Evolutionary conservation across 2,329 filamentous ascomycete genomes (phyloP).

Genomic region (Exophiala oligosperma): DNA sequence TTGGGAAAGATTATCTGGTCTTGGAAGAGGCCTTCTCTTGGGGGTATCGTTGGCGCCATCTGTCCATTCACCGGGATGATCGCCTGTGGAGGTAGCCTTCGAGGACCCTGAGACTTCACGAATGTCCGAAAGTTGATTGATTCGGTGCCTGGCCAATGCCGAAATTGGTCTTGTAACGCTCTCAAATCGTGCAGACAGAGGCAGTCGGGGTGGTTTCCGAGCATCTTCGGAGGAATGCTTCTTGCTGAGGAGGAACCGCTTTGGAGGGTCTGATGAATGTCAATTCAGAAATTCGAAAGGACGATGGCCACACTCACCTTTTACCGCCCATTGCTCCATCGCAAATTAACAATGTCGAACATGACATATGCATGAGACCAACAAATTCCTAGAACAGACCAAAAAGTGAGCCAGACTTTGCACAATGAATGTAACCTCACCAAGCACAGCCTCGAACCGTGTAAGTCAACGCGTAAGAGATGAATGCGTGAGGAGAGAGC

Average conservation of each 20-base stretch:
- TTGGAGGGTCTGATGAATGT: constrained; percentile 13
- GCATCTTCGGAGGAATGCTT: constrained; percentile 19
- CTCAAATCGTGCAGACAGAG: constrained; percentile 18
- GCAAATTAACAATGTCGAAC: not conserved
- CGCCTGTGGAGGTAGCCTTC: constrained; percentile 6
- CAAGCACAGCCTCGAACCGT: not conserved
- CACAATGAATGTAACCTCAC: not conserved
- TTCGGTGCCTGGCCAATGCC: constrained; percentile 22
- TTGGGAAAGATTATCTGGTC: constrained; percentile 17
- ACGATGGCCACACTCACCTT: constrained; percentile 5
- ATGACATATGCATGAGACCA: constrained; percentile 5
- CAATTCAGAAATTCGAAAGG: not conserved
- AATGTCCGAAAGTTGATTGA: constrained; percentile 27
- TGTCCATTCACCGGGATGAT: constrained; percentile 9
- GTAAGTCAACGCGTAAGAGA: not conserved
- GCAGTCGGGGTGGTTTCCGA: constrained; percentile 8
- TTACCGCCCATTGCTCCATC: constrained; percentile 16
- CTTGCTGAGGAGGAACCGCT: constrained; percentile 13
- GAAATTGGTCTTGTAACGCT: constrained; percentile 20
- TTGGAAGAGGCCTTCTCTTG: constrained; percentile 4
- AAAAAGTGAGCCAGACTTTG: not conserved
- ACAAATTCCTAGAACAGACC: constrained; percentile 3
- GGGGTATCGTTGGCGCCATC: constrained; percentile 19
- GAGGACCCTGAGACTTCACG: constrained; percentile 27
- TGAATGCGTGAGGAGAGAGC: not conserved